phyloP scores from a whole-genome alignment of 352 stramenopile species.

The Pythium phragmiticola region DNA sequence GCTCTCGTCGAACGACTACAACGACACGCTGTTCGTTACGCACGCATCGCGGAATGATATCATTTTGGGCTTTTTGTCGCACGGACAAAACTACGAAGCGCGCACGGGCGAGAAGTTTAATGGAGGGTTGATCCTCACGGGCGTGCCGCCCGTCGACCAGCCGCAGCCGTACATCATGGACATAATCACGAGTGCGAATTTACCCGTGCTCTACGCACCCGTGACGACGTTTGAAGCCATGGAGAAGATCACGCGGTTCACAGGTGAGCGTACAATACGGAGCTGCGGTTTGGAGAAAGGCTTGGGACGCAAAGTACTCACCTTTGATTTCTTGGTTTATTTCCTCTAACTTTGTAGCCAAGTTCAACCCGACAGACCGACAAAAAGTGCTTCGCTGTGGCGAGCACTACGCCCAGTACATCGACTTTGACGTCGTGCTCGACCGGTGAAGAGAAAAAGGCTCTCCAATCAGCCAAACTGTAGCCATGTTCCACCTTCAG shows the following conservation, averaged over 20 bases:
- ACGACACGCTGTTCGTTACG: conserved; percentile 87
- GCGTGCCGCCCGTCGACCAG: conserved; percentile 67
- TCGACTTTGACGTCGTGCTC: conserved; percentile 80
- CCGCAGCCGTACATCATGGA: conserved; percentile 80
- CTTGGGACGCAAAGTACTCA: background rate
- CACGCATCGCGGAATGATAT: conserved; percentile 90
- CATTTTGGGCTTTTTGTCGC: conserved; percentile 85
- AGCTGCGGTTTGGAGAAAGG: background rate
- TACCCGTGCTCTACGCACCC: conserved; percentile 75
- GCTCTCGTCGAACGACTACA: conserved; percentile 67
- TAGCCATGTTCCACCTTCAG: background rate
- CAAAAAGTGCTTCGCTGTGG: conserved; percentile 78
- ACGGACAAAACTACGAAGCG: conserved; percentile 74
- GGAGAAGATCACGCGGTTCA: conserved; percentile 80
- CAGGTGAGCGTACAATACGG: conserved; percentile 36
- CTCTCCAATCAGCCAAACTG: background rate
- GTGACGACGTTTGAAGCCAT: conserved; percentile 79
- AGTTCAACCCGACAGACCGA: conserved; percentile 86
- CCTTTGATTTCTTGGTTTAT: background rate
- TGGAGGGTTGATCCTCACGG: conserved; percentile 89
- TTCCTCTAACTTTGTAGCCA: conserved; percentile 41
- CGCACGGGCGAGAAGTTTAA: conserved; percentile 64
- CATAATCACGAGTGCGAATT: conserved; percentile 58
- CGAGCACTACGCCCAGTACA: conserved; percentile 81
- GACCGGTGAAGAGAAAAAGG: conserved; percentile 31